These are phyloP conservation scores for Rhodosporidiobolus sp. DNA, from an alignment of 768 basidiomycete genomes.

Conservation along the genomic window DNA sequence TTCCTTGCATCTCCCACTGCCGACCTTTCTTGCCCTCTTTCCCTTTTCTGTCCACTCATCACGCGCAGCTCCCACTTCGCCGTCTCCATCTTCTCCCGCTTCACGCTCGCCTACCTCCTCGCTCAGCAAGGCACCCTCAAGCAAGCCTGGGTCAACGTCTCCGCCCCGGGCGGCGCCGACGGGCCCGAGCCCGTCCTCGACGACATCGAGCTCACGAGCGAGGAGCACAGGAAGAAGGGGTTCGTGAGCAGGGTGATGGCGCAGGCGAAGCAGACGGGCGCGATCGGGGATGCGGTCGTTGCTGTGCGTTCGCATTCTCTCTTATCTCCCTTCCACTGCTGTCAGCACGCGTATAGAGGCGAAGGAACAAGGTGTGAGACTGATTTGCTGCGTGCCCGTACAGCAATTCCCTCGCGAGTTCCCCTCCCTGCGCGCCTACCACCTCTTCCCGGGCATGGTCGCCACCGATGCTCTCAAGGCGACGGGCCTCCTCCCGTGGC, in stretches of 20 bases:
- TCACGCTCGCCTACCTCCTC: conserved; percentile 39
- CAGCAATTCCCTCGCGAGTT: conserved; percentile 37
- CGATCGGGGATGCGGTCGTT: conserved; percentile 23
- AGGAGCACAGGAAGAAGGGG: conserved; percentile 5
- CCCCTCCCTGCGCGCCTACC: conserved; percentile 33
- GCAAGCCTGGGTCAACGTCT: conserved; percentile 31
- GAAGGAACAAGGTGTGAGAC: too few relatives aligned
- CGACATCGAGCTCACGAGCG: conserved; percentile 29
- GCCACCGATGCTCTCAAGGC: conserved; percentile 18
- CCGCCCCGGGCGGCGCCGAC: conserved; percentile 25
- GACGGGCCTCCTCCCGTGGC: conserved; percentile 30
- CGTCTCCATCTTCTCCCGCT: conserved; percentile 40
- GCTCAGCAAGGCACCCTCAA: conserved; percentile 37
- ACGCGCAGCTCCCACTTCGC: conserved; percentile 39
- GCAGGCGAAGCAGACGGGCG: conserved; percentile 17
- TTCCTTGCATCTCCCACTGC: conserved; percentile 6
- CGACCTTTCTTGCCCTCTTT: too few relatives aligned
- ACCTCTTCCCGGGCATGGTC: conserved; percentile 43
- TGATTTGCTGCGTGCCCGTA: not conserved
- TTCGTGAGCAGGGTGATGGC: conserved; percentile 6
- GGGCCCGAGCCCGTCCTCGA: conserved; percentile 21
- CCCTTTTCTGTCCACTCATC: too few relatives aligned
- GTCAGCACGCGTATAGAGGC: too few relatives aligned
- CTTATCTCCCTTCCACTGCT: not conserved
- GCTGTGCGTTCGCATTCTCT: conserved; percentile 7